These are phyloP conservation scores for Knufia petricola DNA, from an alignment of 2,329 filamentous ascomycete genomes.

Conservation along the genomic window DNA sequence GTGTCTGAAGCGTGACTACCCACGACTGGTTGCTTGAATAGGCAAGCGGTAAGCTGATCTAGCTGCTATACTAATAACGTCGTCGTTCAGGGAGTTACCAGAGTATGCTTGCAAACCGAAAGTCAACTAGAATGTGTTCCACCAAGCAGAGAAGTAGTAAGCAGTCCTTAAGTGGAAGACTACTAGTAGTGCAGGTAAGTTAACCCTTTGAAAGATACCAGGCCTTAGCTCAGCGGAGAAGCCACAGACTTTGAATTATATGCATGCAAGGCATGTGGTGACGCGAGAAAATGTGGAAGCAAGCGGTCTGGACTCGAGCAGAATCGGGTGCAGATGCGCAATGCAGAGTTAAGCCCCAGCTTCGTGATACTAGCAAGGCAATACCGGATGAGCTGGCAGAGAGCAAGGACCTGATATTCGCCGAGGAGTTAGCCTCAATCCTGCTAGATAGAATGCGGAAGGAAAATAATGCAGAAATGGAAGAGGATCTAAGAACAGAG, in stretches of 20 bases:
- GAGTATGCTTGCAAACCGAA: too few relatives aligned
- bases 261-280: not conserved
- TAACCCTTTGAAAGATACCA: not conserved
- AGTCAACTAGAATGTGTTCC: too few relatives aligned
- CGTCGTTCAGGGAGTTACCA: too few relatives aligned
- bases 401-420: not conserved
- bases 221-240: not conserved
- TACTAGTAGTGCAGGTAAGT: too few relatives aligned
- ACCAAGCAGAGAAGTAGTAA: not conserved
- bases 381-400: too few relatives aligned
- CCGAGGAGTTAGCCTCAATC: conserved; percentile 2
- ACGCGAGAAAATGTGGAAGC: conserved; percentile 3
- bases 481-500: not conserved
- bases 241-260: not conserved
- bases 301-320: not conserved
- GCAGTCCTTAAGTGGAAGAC: not conserved
- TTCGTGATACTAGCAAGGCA: too few relatives aligned
- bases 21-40: not conserved
- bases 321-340: not conserved
- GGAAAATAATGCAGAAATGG: not conserved
- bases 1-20: not conserved
- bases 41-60: not conserved
- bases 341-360: not conserved
- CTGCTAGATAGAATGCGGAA: not conserved
- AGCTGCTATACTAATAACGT: not conserved